Evolutionary conservation across 306 rosid species (phyloP).

Genomic region (Inga leiocalycina): DNA sequence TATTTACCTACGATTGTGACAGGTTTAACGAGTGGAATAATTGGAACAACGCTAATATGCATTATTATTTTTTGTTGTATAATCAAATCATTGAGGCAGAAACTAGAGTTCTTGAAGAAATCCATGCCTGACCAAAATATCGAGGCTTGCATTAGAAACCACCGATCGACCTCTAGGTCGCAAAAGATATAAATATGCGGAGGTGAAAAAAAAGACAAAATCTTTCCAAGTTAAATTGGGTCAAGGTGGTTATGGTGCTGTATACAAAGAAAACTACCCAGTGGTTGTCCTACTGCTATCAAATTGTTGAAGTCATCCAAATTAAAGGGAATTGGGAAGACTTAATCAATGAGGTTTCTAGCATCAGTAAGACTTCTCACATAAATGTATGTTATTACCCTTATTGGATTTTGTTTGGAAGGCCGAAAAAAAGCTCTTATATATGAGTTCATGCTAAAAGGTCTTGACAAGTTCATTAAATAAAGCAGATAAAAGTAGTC

Average conservation of each 20-base stretch:
- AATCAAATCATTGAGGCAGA: background rate
- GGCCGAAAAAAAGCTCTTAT: conserved; percentile 31
- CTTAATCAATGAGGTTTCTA: conserved; percentile 54
- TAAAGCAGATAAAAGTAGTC: background rate
- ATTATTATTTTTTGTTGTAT: background rate
- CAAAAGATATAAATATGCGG: conserved; percentile 24
- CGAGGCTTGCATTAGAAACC: conserved; percentile 39
- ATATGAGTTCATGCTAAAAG: conserved; percentile 37
- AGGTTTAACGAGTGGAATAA: background rate
- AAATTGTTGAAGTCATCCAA: conserved; percentile 45
- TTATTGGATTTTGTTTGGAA: conserved; percentile 39
- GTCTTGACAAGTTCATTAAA: conserved; percentile 34
- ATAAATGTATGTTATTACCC: conserved; percentile 41
- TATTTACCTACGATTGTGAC: background rate
- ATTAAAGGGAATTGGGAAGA: conserved; percentile 51
- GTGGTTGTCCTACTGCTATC: conserved; percentile 41
- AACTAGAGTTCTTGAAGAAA: background rate
- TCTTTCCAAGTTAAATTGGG: conserved; percentile 45
- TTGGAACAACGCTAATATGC: background rate
- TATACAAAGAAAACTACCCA: conserved; percentile 33
- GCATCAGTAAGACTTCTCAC: conserved; percentile 56
- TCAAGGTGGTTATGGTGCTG: conserved; percentile 50
- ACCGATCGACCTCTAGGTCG: conserved; percentile 27
- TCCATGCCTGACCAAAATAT: conserved; percentile 13
- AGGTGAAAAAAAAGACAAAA: conserved; percentile 42